Evolutionary conservation across 345 rosid genomes (phyloP), one percentile per base, ranked within the genome.

Genomic region (Eucalyptus paniculata): DNA sequence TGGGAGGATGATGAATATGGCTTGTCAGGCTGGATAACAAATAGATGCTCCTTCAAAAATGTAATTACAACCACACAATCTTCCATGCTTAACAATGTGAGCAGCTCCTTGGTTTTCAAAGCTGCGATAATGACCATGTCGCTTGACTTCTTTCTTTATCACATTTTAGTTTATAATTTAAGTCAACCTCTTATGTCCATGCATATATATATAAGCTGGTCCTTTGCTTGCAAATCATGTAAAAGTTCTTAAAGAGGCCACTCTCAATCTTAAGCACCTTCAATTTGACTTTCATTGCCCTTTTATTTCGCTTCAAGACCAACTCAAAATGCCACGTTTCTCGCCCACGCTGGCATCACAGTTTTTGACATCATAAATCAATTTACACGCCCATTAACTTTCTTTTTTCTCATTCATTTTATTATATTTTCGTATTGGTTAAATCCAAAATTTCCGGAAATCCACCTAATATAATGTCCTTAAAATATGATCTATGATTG

Each of bases 401-500:
- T 26, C 14, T 58, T 26, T 58, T 58, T 50, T 50, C 53, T 50
- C 0, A 51, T 51, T 51, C 54, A 17, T 51, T 51, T 51, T 17
- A 6, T 51, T 0, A 51, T 51, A 51, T 51, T 51, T 51, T 51
- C 0, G 0, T 51, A 0, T 51, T 51, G 54, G 54, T 51, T 51
- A 17, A 51, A 51, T 17, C 21, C 21, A 51, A 51, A 0, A 17
- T 51, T 51, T 51, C 54, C 8, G 2, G 0, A 51, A 51, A 51
- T 51, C 21, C 8, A 51, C 54, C 0, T 17, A 51, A 51, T 51
- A 51, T 2, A 51, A 51, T 17, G 8, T 51, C 54, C 54, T 51
- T 51, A 51, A 51, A 51, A 0, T 51, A 0, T 8, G 8, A 51
- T 17, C 21, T 3, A 51, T 17, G 21, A 51, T 6, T 51, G 54